These are phyloP conservation scores for Rhizophagus clarus DNA, from an alignment of 192 early-diverging fungal species.

Conservation along the genomic window DNA sequence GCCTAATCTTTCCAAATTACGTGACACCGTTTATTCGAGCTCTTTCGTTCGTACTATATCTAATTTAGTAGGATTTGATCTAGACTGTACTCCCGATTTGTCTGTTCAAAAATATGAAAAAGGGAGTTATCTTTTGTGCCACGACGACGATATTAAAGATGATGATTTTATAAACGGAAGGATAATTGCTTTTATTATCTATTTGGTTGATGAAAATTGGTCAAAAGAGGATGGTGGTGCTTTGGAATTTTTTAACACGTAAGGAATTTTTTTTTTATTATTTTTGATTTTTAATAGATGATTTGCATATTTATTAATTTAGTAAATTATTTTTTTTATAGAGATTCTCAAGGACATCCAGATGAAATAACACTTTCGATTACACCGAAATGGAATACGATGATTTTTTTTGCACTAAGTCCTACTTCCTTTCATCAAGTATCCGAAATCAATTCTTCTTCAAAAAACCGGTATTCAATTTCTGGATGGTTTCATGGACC, in stretches of 20 bases:
- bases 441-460: slow-evolving; percentile 45
- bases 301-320: not conserved
- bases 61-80: slow-evolving; percentile 59
- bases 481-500: slow-evolving; percentile 73
- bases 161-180: slow-evolving; percentile 52
- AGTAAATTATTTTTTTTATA: slow-evolving; percentile 16
- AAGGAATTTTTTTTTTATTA: slow-evolving; percentile 14
- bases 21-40: slow-evolving; percentile 60
- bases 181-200: slow-evolving; percentile 73
- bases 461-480: slow-evolving; percentile 58
- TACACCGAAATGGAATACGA: slow-evolving; percentile 55
- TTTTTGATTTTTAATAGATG: not conserved
- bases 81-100: slow-evolving; percentile 64
- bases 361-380: slow-evolving; percentile 44
- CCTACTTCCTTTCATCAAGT: slow-evolving; percentile 66
- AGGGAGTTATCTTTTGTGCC: slow-evolving; percentile 67
- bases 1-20: slow-evolving; percentile 50
- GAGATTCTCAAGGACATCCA: slow-evolving; percentile 51
- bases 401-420: slow-evolving; percentile 63
- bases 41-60: slow-evolving; percentile 64
- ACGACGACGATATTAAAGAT: slow-evolving; percentile 74
- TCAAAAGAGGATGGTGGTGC: slow-evolving; percentile 61
- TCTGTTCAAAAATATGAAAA: slow-evolving; percentile 68
- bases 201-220: slow-evolving; percentile 71
- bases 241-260: slow-evolving; percentile 63